A percentile compares a stretch with the other conserved stretches of the same genome.
Evolutionary conservation across 2,329 filamentous ascomycete species (phyloP).

Genomic region (Exophiala dermatitidis): DNA sequence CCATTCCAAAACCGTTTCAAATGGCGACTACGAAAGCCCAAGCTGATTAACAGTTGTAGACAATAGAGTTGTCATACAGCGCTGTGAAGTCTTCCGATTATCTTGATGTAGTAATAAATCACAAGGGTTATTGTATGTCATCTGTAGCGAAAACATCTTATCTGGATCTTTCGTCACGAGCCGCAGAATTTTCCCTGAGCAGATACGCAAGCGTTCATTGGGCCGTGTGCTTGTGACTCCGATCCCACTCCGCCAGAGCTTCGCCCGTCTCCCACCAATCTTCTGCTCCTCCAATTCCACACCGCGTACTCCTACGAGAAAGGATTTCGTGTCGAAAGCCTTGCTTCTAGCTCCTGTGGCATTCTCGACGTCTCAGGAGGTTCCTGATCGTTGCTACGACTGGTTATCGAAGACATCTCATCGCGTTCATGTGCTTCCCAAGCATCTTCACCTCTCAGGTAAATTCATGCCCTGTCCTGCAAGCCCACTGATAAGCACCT

Average conservation of each 20-base stretch:
- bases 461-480: constrained; percentile 34
- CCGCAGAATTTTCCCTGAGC: constrained; percentile 5
- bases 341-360: constrained; percentile 8
- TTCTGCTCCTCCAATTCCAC: constrained; percentile 13
- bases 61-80: too few species aligned
- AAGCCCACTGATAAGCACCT: constrained; percentile 18
- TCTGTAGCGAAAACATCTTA: too few species aligned
- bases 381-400: constrained; percentile 3
- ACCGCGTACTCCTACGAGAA: constrained; percentile 7
- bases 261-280: constrained; percentile 10
- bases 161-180: constrained; percentile 4
- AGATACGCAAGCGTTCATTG: not conserved
- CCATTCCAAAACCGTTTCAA: too few species aligned
- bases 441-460: constrained; percentile 85
- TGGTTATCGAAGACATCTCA: constrained; percentile 11
- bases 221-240: not conserved
- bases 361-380: constrained; percentile 8
- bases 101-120: too few species aligned
- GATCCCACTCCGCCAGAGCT: not conserved
- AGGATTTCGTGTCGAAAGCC: constrained; percentile 16
- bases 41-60: too few species aligned
- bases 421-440: constrained; percentile 59
- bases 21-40: too few species aligned
- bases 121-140: too few species aligned
- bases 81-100: too few species aligned